Conservation (phyloP, 2,329 filamentous ascomycete species). For the Dactylonectria macrodidyma region DNA sequence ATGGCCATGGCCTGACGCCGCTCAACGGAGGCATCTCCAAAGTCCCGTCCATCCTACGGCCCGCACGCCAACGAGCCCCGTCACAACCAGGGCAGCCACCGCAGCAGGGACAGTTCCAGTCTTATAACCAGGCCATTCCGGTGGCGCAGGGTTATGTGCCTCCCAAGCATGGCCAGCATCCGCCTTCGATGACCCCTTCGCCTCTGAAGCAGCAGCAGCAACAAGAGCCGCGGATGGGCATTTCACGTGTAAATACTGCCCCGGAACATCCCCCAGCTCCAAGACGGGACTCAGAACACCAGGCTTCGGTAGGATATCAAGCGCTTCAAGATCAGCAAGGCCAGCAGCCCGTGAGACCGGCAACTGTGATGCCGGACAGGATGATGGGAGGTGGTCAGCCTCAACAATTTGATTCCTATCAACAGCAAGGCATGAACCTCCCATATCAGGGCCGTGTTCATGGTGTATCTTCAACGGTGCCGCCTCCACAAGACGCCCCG, state of each 20-base stretch:
- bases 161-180: slow-evolving; percentile 42
- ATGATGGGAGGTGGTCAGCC: slow-evolving; percentile 29
- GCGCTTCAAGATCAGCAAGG: slow-evolving; percentile 13
- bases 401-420: slow-evolving; percentile 1
- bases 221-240: slow-evolving; percentile 37
- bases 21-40: slow-evolving; percentile 13
- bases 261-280: slow-evolving; percentile 42
- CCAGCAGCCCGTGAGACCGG: slow-evolving; percentile 36
- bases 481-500: slow-evolving; percentile 39
- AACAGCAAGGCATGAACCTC: slow-evolving; percentile 26
- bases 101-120: slow-evolving; percentile 14
- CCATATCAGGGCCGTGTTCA: slow-evolving; percentile 37
- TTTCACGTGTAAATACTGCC: slow-evolving; percentile 44
- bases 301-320: slow-evolving; percentile 22
- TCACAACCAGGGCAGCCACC: slow-evolving; percentile 33
- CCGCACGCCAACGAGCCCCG: slow-evolving; percentile 25
- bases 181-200: slow-evolving; percentile 46
- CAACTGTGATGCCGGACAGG: slow-evolving; percentile 44
- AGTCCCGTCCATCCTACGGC: slow-evolving; percentile 29
- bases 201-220: slow-evolving; percentile 37
- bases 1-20: slow-evolving; percentile 6
- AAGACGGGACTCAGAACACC: slow-evolving; percentile 27
- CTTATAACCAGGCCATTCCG: background rate
- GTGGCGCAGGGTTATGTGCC: slow-evolving; percentile 42
- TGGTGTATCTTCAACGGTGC: slow-evolving; percentile 32